These are phyloP conservation scores for Sugiyamaella grinbergsii DNA, from an alignment of 1,139 yeast genomes.

Conservation along the genomic window DNA sequence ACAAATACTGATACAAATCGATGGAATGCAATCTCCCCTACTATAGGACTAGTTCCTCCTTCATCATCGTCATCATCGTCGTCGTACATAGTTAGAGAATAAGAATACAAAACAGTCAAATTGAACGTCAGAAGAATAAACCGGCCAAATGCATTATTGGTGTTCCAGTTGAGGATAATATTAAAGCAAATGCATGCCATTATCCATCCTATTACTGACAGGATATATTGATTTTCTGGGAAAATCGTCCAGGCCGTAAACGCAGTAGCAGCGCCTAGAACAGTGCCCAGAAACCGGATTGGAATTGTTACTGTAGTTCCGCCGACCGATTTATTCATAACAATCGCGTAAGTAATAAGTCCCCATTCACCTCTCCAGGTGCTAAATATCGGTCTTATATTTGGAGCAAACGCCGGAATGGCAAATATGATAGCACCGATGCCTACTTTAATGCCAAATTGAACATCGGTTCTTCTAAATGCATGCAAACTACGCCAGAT, in stretches of 20 bases:
- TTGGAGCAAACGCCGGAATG: slow-evolving; percentile 64
- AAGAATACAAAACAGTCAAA: slow-evolving; percentile 75
- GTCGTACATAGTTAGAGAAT: slow-evolving; percentile 63
- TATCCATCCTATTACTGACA: slow-evolving; percentile 60
- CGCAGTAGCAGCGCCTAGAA: slow-evolving; percentile 67
- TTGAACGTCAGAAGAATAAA: slow-evolving; percentile 77
- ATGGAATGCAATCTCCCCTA: slow-evolving; percentile 78
- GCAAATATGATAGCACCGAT: slow-evolving; percentile 72
- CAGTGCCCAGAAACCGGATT: slow-evolving; percentile 75
- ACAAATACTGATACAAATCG: slow-evolving; percentile 70
- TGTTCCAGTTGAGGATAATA: slow-evolving; percentile 67
- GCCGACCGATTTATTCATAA: slow-evolving; percentile 86
- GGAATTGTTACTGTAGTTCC: slow-evolving; percentile 81
- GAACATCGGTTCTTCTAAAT: slow-evolving; percentile 65
- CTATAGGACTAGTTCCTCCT: slow-evolving; percentile 69
- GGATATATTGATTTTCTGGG: slow-evolving; percentile 57
- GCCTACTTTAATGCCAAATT: slow-evolving; percentile 79
- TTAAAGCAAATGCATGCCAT: slow-evolving; percentile 67
- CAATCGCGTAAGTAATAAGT: slow-evolving; percentile 72
- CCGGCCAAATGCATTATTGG: slow-evolving; percentile 51
- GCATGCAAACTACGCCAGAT: slow-evolving; percentile 51
- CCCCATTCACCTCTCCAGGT: slow-evolving; percentile 88
- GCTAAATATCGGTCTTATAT: slow-evolving; percentile 55
- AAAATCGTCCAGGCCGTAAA: slow-evolving; percentile 58
- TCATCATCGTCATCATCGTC: slow-evolving; percentile 62